Percentiles rank a stretch among this genome's conserved stretches.
phyloP scores from a whole-genome alignment of 306 rosid genomes.

The Trifolium dubium region DNA sequence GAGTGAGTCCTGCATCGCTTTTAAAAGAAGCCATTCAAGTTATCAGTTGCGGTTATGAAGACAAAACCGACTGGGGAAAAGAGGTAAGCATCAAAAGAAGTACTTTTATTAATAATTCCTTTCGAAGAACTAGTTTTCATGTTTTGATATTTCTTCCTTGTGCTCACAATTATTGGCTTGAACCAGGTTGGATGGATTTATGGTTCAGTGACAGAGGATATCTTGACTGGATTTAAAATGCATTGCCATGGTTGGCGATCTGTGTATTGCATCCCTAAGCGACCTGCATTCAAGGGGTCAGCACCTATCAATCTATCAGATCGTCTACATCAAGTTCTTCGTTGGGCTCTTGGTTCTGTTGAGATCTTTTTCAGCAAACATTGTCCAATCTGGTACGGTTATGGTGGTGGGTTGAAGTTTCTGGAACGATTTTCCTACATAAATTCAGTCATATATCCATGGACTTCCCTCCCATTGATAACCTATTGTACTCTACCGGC shows the following conservation, averaged over 20 bases:
- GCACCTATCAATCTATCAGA: slow-evolving; percentile 97
- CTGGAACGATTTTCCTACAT: slow-evolving; percentile 90
- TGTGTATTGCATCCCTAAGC: slow-evolving; percentile 90
- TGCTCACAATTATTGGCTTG: slow-evolving; percentile 37
- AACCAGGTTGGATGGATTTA: slow-evolving; percentile 96
- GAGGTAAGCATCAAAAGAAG: slow-evolving; percentile 58
- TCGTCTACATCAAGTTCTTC: slow-evolving; percentile 94
- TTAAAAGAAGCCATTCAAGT: slow-evolving; percentile 94
- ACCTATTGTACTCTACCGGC: slow-evolving; percentile 94
- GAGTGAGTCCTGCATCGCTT: slow-evolving; percentile 78
- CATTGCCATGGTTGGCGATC: slow-evolving; percentile 99
- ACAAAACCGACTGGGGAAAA: slow-evolving; percentile 98
- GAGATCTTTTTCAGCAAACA: slow-evolving; percentile 94
- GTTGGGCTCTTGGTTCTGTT: slow-evolving; percentile 98
- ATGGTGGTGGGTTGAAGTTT: slow-evolving; percentile 84
- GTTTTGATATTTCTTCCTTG: slow-evolving; percentile 18
- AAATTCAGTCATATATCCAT: slow-evolving; percentile 89
- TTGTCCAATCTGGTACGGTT: slow-evolving; percentile 96
- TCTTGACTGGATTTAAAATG: slow-evolving; percentile 98
- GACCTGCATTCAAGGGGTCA: slow-evolving; percentile 94
- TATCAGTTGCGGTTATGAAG: slow-evolving; percentile 97
- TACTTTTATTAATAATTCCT: neutral
- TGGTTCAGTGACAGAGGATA: slow-evolving; percentile 98
- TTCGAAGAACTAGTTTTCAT: neutral
- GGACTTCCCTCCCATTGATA: slow-evolving; percentile 90